Evolutionary conservation across 495 filamentous ascomycete species (phyloP).

Genomic region (Podospora australis): DNA sequence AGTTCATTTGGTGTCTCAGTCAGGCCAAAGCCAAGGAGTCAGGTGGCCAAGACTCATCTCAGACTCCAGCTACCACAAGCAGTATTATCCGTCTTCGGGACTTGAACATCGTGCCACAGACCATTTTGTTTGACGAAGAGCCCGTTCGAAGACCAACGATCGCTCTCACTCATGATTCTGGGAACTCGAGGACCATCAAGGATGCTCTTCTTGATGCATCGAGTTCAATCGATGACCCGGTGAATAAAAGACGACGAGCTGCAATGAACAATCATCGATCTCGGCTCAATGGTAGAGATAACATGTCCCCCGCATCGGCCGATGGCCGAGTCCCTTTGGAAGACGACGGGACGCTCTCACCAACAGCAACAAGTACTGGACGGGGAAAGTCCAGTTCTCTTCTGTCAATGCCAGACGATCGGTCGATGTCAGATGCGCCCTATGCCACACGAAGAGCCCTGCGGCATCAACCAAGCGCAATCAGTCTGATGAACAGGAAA

Average conservation of each 20-base stretch:
- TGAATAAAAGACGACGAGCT: slow-evolving; percentile 51
- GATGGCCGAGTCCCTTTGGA: slow-evolving; percentile 26
- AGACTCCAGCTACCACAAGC: slow-evolving; percentile 45
- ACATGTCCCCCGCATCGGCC: slow-evolving; percentile 31
- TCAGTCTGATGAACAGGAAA: slow-evolving; percentile 71
- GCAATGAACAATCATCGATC: slow-evolving; percentile 47
- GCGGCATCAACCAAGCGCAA: slow-evolving; percentile 68
- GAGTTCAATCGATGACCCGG: slow-evolving; percentile 69
- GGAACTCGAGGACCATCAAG: slow-evolving; percentile 66
- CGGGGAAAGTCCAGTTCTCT: slow-evolving; percentile 20
- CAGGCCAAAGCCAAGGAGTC: slow-evolving; percentile 58
- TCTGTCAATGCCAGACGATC: slow-evolving; percentile 28
- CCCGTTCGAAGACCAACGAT: slow-evolving; percentile 23
- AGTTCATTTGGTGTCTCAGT: slow-evolving; percentile 86
- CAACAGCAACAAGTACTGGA: slow-evolving; percentile 18
- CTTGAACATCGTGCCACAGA: slow-evolving; percentile 71
- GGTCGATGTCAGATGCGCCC: slow-evolving; percentile 33
- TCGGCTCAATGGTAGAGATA: slow-evolving; percentile 35
- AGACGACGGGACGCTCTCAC: slow-evolving; percentile 18
- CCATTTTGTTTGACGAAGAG: slow-evolving; percentile 82
- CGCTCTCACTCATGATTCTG: slow-evolving; percentile 25
- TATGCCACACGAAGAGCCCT: slow-evolving; percentile 36
- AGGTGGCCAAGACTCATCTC: slow-evolving; percentile 21
- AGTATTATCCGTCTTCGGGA: slow-evolving; percentile 63
- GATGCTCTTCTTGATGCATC: slow-evolving; percentile 92